Evolutionary conservation across 306 rosid genomes (phyloP).

Genomic region (Quercus berberidifolia): DNA sequence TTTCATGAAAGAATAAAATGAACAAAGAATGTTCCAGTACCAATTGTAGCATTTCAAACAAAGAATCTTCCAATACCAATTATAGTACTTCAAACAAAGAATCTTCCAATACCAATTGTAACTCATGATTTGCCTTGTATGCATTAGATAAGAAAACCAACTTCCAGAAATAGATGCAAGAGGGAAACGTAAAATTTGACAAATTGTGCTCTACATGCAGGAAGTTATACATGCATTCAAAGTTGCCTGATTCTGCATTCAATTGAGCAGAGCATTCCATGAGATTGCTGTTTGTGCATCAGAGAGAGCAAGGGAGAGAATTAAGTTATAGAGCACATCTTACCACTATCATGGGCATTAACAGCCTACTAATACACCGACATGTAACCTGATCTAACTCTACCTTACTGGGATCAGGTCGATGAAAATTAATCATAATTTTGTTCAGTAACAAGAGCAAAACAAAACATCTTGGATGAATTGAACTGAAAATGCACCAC

Average conservation of each 20-base stretch:
- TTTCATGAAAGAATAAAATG: neutral
- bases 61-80: neutral
- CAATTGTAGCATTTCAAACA: neutral
- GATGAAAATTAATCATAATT: slow-evolving; percentile 22
- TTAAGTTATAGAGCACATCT: neutral
- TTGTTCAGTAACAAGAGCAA: slow-evolving; percentile 33
- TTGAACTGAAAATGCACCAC: slow-evolving; percentile 27
- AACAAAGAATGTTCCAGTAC: neutral
- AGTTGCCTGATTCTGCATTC: neutral
- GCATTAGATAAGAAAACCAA: neutral
- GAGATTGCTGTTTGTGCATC: neutral
- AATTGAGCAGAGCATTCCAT: neutral
- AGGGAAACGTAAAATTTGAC: neutral
- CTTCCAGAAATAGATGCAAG: neutral
- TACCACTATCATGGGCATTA: slow-evolving; percentile 6
- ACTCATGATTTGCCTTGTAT: too few species aligned
- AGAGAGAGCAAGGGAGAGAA: neutral
- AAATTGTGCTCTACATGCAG: neutral
- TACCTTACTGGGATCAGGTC: slow-evolving; percentile 22
- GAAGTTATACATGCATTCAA: neutral
- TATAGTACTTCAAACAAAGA: neutral
- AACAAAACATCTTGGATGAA: slow-evolving; percentile 26
- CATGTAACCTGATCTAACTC: slow-evolving; percentile 9
- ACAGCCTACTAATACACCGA: slow-evolving; percentile 9
- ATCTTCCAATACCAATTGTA: too few species aligned